A percentile compares a stretch with the other conserved stretches of the same genome.
Conservation (phyloP, 768 basidiomycete species). For the Cubamyces sp. region DNA sequence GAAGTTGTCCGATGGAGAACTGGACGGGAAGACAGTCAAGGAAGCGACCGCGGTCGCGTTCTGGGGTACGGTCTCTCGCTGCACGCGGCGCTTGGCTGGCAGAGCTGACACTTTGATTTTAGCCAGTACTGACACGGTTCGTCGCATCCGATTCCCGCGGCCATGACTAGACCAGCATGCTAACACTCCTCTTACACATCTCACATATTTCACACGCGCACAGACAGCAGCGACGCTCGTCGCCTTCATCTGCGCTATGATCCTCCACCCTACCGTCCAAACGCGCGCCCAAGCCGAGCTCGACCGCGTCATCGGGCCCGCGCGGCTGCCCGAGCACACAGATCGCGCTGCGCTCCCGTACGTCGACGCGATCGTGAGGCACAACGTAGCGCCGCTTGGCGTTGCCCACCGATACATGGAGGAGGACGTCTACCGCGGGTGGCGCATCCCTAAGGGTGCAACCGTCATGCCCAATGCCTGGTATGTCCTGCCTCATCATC, state of each 20-base stretch:
- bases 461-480: conserved; percentile 15
- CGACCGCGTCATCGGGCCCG: conserved; percentile 20
- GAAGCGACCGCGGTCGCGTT: conserved; percentile 16
- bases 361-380: conserved; percentile 23
- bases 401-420: conserved; percentile 38
- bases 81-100: no score
- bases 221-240: conserved; percentile 8
- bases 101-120: no score
- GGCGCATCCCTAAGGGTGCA: conserved; percentile 42
- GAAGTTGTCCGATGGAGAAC: not conserved
- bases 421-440: conserved; percentile 45
- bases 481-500: not conserved
- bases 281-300: conserved; percentile 23
- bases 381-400: conserved; percentile 13
- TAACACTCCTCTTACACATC: conserved; percentile 34
- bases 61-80: no score
- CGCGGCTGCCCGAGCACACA: conserved; percentile 20
- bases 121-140: conserved; percentile 7
- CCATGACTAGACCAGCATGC: no score
- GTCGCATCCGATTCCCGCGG: no score
- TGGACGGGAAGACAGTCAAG: conserved; percentile 1
- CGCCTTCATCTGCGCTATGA: conserved; percentile 15
- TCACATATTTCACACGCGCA: no score
- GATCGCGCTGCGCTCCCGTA: conserved; percentile 24
- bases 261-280: conserved; percentile 16